These are phyloP conservation scores for Fusarium nelsonii DNA, from an alignment of 2,329 filamentous ascomycete species.

Conservation along the genomic window DNA sequence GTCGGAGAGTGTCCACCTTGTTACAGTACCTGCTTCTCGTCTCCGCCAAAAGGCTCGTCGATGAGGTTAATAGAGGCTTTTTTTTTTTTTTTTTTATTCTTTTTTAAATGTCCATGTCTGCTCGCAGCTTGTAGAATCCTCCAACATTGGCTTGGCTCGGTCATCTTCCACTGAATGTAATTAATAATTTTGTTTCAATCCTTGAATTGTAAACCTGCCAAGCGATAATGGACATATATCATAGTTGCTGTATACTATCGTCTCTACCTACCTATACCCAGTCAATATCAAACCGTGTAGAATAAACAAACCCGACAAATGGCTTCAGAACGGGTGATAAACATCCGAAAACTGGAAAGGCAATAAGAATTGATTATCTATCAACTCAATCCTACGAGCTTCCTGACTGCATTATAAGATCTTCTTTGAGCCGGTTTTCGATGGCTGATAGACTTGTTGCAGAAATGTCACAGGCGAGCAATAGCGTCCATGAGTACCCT, in stretches of 20 bases:
- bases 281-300: slow-evolving; percentile 2
- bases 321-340: neutral
- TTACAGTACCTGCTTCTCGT: slow-evolving; percentile 12
- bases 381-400: neutral
- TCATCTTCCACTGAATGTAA: neutral
- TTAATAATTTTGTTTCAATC: slow-evolving; percentile 19
- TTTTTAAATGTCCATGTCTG: slow-evolving; percentile 11
- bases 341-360: neutral
- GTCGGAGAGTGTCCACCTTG: slow-evolving; percentile 30
- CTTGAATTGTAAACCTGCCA: slow-evolving; percentile 8
- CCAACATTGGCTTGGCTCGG: neutral
- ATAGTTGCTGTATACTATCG: slow-evolving; percentile 6
- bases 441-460: slow-evolving; percentile 25
- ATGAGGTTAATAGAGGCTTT: neutral
- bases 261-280: neutral
- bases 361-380: slow-evolving; percentile 2
- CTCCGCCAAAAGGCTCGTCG: neutral
- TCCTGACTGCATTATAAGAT: neutral
- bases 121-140: neutral
- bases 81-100: no score
- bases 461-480: slow-evolving; percentile 28
- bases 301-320: neutral
- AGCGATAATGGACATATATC: neutral
- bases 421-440: neutral
- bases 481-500: slow-evolving; percentile 23